Percentiles rank a stretch among this genome's conserved stretches.
Conservation (phyloP, 2,329 filamentous ascomycete species). For the Neurospora sp. region DNA sequence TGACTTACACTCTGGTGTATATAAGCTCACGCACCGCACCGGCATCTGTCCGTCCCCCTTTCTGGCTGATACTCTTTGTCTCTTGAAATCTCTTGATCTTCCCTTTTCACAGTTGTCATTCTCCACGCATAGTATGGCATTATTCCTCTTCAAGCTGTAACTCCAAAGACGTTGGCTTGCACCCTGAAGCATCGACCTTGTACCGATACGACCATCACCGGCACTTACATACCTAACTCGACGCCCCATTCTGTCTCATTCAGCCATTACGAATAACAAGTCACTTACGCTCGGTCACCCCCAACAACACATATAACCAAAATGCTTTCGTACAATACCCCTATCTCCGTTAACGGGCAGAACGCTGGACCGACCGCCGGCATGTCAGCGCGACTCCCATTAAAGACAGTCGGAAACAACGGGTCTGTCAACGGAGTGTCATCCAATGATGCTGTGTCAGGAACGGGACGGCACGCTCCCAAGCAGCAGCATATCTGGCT, state of each 20-base stretch:
- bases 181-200: not conserved
- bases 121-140: not conserved
- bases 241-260: not conserved
- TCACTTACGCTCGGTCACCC: not conserved
- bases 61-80: not conserved
- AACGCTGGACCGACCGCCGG: conserved; percentile 17
- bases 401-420: not conserved
- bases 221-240: not conserved
- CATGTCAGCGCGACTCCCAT: conserved; percentile 8
- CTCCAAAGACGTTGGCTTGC: not conserved
- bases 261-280: not conserved
- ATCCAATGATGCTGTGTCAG: not conserved
- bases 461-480: conserved; percentile 8
- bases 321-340: conserved; percentile 43
- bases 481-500: conserved; percentile 64
- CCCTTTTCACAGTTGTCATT: not conserved
- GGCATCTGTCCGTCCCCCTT: not conserved
- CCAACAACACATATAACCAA: not conserved
- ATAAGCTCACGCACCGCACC: not conserved
- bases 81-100: not conserved
- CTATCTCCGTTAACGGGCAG: conserved; percentile 34
- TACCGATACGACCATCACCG: not conserved
- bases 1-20: not conserved
- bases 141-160: not conserved
- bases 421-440: not conserved